Percentiles rank a stretch among this genome's conserved stretches.
phyloP scores from a whole-genome alignment of 805 yeast species.

The Saccharomyces eubayanus region DNA sequence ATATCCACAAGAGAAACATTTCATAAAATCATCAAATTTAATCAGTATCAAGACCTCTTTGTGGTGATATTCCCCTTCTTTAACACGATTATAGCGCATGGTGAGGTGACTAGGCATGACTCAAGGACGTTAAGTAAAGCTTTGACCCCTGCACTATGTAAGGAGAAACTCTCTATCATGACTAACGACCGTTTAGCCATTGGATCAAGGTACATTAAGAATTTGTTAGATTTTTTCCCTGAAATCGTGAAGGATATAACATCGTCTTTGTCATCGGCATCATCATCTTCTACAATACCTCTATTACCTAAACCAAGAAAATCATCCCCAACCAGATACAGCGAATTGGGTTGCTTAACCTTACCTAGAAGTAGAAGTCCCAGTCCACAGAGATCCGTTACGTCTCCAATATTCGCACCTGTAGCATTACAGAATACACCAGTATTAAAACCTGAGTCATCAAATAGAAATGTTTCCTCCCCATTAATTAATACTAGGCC shows the following conservation, averaged over 20 bases:
- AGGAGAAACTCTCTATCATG: slow-evolving; percentile 36
- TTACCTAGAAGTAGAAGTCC: slow-evolving; percentile 5
- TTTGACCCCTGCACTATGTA: slow-evolving; percentile 49
- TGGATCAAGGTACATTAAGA: slow-evolving; percentile 46
- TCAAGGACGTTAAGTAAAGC: slow-evolving; percentile 34
- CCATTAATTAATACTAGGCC: slow-evolving; percentile 1
- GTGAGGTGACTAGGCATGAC: slow-evolving; percentile 37
- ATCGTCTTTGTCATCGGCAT: not conserved
- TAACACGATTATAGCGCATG: slow-evolving; percentile 33
- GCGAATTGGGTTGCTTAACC: not conserved
- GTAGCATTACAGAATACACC: slow-evolving; percentile 8
- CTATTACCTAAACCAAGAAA: slow-evolving; percentile 23
- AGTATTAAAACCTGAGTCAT: slow-evolving; percentile 7
- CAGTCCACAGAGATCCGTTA: slow-evolving; percentile 6
- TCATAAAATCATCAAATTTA: slow-evolving; percentile 27
- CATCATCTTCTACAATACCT: slow-evolving; percentile 9
- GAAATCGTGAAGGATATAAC: slow-evolving; percentile 17
- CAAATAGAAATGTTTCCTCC: slow-evolving; percentile 9
- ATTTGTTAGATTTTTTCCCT: slow-evolving; percentile 45
- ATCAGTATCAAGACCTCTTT: slow-evolving; percentile 30
- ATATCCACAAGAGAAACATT: slow-evolving; percentile 37
- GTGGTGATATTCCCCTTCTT: slow-evolving; percentile 41
- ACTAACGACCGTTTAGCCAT: slow-evolving; percentile 42
- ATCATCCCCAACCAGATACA: slow-evolving; percentile 18
- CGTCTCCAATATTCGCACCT: slow-evolving; percentile 9